Base-by-base conservation (phyloP, 106 monocot species). In the Dendrobium officinale region DNA sequence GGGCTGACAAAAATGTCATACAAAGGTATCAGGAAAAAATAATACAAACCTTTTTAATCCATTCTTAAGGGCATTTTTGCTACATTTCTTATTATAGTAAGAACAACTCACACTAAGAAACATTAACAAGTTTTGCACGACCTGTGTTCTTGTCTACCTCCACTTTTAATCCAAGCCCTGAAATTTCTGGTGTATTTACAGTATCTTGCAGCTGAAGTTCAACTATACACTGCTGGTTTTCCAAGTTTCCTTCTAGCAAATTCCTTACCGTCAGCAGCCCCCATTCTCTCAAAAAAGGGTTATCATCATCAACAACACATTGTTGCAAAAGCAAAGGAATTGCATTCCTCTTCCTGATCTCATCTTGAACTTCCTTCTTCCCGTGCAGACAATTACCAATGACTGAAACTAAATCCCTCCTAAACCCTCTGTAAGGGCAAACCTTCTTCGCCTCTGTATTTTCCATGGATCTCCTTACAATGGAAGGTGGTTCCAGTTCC, bases 231-330 rank as follows among this genome's bases (percentile, higher is more conserved):
- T 47, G 64, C 86, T 92, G 91, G 79, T 95, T 98, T 70, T 98
- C 98, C 8, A 26, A 42, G 81, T 98, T 98, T 4, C 89, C 95
- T 75, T 98, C 89, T 1, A 98, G 75, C 79, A 98, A 79, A 85
- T 89, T 88, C 56, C 87, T 87, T 9, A 88, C 75, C 4, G 92
- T 83, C 75, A 91, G 61, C 29, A 98, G 72, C n/a, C 91, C 98
- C 98, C 94, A 98, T 75, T 98, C 98, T 75, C 92, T 88, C 64
- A 92, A 81, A 73, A 78, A 95, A 11, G 95, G 91, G 77, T 91
- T 98, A 22, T 98, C 95, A 74, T 98, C 94, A 67, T 95, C 94
- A 26, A 88, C 22, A 29, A 91, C 88, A 77, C 98, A 98, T 78
- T 98, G 98, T 67, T 98, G 98, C 75, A 98, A 80, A 9, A 98